Percentiles rank a stretch among this genome's conserved stretches.
Evolutionary conservation across 371 early-diverging fungal genomes (phyloP).

Genomic region (Mortierella sp.): DNA sequence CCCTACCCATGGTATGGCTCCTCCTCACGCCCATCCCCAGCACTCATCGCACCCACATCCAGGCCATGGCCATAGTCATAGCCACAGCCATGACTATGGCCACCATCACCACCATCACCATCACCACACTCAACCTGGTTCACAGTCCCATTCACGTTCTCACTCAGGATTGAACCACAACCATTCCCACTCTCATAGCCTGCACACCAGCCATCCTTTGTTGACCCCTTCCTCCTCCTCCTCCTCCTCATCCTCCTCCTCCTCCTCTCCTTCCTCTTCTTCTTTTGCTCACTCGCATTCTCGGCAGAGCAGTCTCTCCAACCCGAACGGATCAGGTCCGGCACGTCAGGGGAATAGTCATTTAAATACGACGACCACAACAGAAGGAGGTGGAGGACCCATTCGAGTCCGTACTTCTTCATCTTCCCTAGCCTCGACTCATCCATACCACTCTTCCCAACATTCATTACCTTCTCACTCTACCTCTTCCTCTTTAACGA

Average conservation of each 20-base stretch:
- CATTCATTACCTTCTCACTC: neutral
- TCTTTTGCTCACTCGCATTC: neutral
- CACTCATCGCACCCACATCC: no score
- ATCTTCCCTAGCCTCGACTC: neutral
- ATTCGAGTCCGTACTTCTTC: neutral
- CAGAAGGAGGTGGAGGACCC: neutral
- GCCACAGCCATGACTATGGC: neutral
- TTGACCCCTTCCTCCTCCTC: slow-evolving; percentile 13
- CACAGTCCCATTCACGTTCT: no score
- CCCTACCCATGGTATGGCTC: neutral
- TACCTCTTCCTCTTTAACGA: neutral
- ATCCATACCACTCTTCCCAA: neutral
- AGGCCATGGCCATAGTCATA: neutral
- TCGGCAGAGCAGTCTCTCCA: no score
- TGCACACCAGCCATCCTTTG: neutral
- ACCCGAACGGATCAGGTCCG: no score
- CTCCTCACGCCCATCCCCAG: no score
- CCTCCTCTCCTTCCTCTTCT: slow-evolving; percentile 7
- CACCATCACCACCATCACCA: neutral
- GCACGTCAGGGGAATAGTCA: no score
- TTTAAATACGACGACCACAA: neutral
- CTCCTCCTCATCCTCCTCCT: slow-evolving; percentile 13
- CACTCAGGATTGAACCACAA: no score
- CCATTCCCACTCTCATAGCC: no score
- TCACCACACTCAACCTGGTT: neutral